Base-by-base conservation (phyloP, 2,329 filamentous ascomycete genomes). In the Stylonectria norvegica region DNA sequence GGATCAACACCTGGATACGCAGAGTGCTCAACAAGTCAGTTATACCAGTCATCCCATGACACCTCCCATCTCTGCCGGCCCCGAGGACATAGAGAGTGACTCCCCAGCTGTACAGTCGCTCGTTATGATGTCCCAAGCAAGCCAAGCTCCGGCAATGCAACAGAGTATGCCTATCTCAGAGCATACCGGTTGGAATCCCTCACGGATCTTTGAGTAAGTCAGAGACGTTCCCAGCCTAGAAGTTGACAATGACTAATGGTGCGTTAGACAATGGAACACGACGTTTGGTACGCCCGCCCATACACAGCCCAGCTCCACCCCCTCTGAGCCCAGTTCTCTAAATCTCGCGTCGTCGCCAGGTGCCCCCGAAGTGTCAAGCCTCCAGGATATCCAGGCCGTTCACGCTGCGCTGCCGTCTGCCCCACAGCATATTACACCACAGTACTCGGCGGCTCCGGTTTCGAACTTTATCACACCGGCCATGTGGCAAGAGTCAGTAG, bases 131-230 rank as follows among this genome's bases (percentile, higher is more conserved):
- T 70, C 78, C 41, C 78, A 83, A 61, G 71, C 72, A 55, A 69
- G 75, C 18, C 76, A 78, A 58, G 70, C 67, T 42, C 68, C 71
- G 42, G 69, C 71, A 16, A 70, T 80, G 47, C 58, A 70, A 27
- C 70, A 76, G 43, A 70, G 73, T 31, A 72, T 87, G 61, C 67
- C 76, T 32, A 65, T 86, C 58, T 70, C 79, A 51, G 84, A 85
- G 45, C 75, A 79, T 34, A 73, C 76, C 17, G 69, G 75, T 40
- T 95, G 89, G 89, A 94, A 95, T 57, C 90, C 89, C 17, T 79
- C 86, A 20, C 79, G 85, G 43, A 89, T 95, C 52, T 91, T 95
- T 75, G 87, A 91, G 89, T 95, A 78, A 75, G 87, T 78, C 29
- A 9, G n/a, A 10, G 7, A n/a, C 20, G 9, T 19, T 12, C 12